A percentile compares a stretch with the other conserved stretches of the same genome.
Conservation (phyloP, 352 stramenopile genomes). For the Globisporangium nagaii region DNA sequence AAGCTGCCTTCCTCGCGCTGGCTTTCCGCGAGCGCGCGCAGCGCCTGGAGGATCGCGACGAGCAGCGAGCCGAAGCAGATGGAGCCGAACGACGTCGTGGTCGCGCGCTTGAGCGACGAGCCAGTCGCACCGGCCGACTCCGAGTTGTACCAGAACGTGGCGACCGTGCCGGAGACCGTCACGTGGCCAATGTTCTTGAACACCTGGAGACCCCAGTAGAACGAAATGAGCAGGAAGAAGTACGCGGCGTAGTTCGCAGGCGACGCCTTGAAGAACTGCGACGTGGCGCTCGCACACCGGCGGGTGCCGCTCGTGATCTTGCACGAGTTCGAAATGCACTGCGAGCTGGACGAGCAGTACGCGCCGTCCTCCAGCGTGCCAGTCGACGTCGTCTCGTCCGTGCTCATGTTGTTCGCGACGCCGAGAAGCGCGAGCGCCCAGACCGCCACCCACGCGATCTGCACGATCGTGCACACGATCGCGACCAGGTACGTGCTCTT, state of each 20-base stretch:
- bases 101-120: slow-evolving; percentile 76
- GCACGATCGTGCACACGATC: slow-evolving; percentile 83
- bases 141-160: slow-evolving; percentile 93
- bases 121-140: slow-evolving; percentile 83
- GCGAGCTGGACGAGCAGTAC: slow-evolving; percentile 18
- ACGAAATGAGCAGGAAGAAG: slow-evolving; percentile 89
- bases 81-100: slow-evolving; percentile 92
- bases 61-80: slow-evolving; percentile 95
- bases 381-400: slow-evolving; percentile 18
- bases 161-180: slow-evolving; percentile 90
- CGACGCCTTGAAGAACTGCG: slow-evolving; percentile 30
- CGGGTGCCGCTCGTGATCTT: slow-evolving; percentile 10
- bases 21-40: slow-evolving; percentile 75
- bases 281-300: slow-evolving; percentile 15
- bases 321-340: slow-evolving; percentile 42
- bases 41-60: slow-evolving; percentile 90
- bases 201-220: slow-evolving; percentile 92
- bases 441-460: slow-evolving; percentile 86
- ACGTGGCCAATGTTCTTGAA: slow-evolving; percentile 93
- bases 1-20: slow-evolving; percentile 64
- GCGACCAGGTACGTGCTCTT: slow-evolving; percentile 83
- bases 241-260: slow-evolving; percentile 35
- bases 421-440: slow-evolving; percentile 87
- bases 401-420: slow-evolving; percentile 77
- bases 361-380: slow-evolving; percentile 10